Evolutionary conservation across 2,329 filamentous ascomycete species (phyloP).

Genomic region (Plenodomus tracheiphilus): DNA sequence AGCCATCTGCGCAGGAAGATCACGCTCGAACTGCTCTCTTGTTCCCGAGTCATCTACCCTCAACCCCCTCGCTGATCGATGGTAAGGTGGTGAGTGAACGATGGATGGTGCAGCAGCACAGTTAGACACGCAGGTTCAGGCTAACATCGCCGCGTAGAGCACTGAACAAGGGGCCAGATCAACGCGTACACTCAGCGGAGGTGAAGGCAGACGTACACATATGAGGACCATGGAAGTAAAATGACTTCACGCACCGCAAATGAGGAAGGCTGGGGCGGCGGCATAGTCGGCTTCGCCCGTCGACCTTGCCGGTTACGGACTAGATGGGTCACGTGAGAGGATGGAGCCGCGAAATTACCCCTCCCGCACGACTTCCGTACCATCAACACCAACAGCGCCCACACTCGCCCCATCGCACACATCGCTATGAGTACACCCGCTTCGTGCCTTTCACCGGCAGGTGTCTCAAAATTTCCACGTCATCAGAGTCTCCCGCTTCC

Average conservation of each 20-base stretch:
- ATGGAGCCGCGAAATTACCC: constrained; percentile 33
- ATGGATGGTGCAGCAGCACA: not conserved
- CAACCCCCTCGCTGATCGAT: not conserved
- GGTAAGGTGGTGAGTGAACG: not conserved
- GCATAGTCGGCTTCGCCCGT: constrained; percentile 19
- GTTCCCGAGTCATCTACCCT: not conserved
- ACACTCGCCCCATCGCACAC: constrained; percentile 11
- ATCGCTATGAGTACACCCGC: constrained; percentile 8
- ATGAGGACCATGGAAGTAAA: not conserved
- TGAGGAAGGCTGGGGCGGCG: constrained; percentile 16
- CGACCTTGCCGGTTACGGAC: constrained; percentile 6
- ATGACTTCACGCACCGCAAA: not conserved
- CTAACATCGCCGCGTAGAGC: not conserved
- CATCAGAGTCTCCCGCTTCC: not conserved
- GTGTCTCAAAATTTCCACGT: not conserved
- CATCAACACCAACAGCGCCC: constrained; percentile 29
- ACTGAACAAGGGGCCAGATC: not conserved
- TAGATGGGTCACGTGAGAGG: constrained; percentile 36
- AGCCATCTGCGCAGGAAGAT: not conserved
- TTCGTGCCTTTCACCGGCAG: not conserved
- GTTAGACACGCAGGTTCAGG: not conserved
- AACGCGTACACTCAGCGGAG: not conserved
- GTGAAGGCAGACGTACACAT: not conserved
- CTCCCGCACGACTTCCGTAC: constrained; percentile 33
- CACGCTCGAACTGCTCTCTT: not conserved